These are phyloP conservation scores for Royoungia palumana DNA, from an alignment of 768 basidiomycete genomes.

Conservation along the genomic window DNA sequence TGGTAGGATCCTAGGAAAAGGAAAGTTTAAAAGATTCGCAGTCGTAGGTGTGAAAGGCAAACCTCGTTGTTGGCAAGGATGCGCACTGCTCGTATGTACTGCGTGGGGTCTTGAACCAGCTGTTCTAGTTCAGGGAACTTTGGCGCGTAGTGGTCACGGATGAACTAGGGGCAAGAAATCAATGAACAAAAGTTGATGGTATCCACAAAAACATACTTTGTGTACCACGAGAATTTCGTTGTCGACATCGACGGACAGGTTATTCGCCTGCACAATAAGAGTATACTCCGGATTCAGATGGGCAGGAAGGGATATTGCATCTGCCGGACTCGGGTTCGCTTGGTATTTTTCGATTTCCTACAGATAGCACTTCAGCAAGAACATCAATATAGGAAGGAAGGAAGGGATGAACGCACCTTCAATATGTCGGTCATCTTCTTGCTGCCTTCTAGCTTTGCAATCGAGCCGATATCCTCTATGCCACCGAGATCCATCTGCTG, in stretches of 20 bases:
- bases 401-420: constrained; percentile 45
- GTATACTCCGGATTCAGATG: constrained; percentile 95
- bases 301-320: constrained; percentile 74
- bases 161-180: constrained; percentile 58
- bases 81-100: constrained; percentile 90
- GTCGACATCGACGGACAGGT: constrained; percentile 95
- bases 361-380: neutral
- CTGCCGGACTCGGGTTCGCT: constrained; percentile 70
- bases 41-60: constrained; percentile 12
- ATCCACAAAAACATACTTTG: constrained; percentile 53
- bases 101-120: constrained; percentile 84
- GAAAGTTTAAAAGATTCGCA: neutral
- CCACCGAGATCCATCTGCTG: constrained; percentile 87
- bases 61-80: constrained; percentile 83
- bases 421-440: constrained; percentile 86
- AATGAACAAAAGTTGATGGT: constrained; percentile 7
- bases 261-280: constrained; percentile 96
- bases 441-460: constrained; percentile 87
- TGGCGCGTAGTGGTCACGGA: constrained; percentile 93
- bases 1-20: constrained; percentile 70
- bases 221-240: constrained; percentile 97
- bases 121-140: constrained; percentile 98
- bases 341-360: constrained; percentile 92
- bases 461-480: constrained; percentile 81
- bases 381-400: neutral